Evolutionary conservation across 495 filamentous ascomycete species (phyloP), one percentile per base, ranked within the genome.

Genomic region (Entonaema liquescens): DNA sequence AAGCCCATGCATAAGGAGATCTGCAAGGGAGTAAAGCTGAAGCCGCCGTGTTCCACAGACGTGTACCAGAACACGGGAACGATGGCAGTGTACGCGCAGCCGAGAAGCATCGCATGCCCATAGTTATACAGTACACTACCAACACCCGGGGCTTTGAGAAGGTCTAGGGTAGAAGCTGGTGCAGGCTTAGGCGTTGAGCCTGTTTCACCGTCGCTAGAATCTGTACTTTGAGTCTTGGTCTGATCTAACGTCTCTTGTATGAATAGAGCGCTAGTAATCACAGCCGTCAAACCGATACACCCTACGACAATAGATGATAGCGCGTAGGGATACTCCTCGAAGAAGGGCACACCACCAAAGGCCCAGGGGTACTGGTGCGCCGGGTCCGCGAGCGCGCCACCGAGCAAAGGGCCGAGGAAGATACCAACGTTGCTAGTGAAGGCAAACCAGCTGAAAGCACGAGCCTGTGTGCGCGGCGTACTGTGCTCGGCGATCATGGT

Each of bases 401-500:
- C 90, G 52, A 93, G 73, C 2, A 92, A 55, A 19, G 90, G 89
- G 0, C 91, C 91, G 4, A 91, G 36, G 68, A 91, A 86, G 25
- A 92, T 87, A n/a, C 91, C 91, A 19, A 92, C 2, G 70, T 92
- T 92, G 25, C 88, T 85, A 3, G 81, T 79, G 67, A 93, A 91
- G 19, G 89, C 88, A 71, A 92, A 93, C 81, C 87, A 90, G 71
- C 88, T 88, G 76, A 93, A 93, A 11, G 89, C 88, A 25, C 83
- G 77, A 1, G 90, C 91, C 75, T 92, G 89, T 1, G 88, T 91
- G 72, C 83, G 83, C 25, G 82, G 75, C 5, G 89, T 90, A 78
- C 86, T 89, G 73, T 88, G 88, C 79, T 93, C 90, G 35, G 87
- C 83, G 56, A 93, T 83, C 88, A 92, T 92, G 28, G 90, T 86